Evolutionary conservation across 2,329 filamentous ascomycete species (phyloP).

Genomic region (Xylariaceae sp.): DNA sequence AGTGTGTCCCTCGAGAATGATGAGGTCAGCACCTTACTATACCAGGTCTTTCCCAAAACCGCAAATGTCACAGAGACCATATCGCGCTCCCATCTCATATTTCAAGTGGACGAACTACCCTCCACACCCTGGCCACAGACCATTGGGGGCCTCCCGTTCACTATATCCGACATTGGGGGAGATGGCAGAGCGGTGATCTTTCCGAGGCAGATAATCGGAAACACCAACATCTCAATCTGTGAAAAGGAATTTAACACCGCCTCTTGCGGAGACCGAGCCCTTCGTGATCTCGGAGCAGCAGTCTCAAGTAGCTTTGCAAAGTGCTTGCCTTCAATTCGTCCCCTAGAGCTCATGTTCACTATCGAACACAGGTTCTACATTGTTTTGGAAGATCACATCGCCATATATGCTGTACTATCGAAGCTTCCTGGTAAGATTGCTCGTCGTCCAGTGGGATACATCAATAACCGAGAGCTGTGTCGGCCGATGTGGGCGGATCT

Average conservation of each 20-base stretch:
- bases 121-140: constrained; percentile 9
- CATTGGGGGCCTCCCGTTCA: constrained; percentile 9
- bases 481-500: constrained; percentile 6
- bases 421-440: constrained; percentile 12
- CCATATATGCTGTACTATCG: neutral
- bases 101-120: constrained; percentile 9
- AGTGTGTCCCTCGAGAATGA: neutral
- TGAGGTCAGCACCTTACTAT: constrained; percentile 4
- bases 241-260: neutral
- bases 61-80: constrained; percentile 6
- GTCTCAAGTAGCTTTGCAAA: neutral
- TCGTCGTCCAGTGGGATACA: constrained; percentile 4
- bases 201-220: neutral
- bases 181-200: constrained; percentile 3
- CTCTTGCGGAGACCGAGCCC: constrained; percentile 1
- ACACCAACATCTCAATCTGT: constrained; percentile 2
- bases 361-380: constrained; percentile 11
- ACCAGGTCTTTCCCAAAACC: constrained; percentile 8
- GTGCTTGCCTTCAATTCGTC: neutral
- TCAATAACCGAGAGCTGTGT: constrained; percentile 5
- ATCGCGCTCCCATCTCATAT: constrained; percentile 8
- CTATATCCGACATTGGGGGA: neutral
- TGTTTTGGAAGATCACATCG: constrained; percentile 6
- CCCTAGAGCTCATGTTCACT: constrained; percentile 11
- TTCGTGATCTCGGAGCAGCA: constrained; percentile 2